Evolutionary conservation across 2,329 filamentous ascomycete genomes (phyloP).

Genomic region (Rugonectria rugulosa): DNA sequence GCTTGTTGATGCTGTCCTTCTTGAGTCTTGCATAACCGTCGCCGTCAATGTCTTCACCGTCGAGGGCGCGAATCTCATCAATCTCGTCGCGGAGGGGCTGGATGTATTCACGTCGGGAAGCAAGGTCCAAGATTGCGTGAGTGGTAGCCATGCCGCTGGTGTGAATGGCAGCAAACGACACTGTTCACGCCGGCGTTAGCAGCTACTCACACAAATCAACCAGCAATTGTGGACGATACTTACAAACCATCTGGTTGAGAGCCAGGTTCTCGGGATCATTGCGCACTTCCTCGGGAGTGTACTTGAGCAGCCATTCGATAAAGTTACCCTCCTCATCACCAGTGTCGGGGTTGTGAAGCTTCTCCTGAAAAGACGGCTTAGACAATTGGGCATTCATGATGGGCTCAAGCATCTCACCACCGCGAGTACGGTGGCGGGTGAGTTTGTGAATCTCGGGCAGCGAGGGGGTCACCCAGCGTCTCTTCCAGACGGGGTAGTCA

Average conservation of each 20-base stretch:
- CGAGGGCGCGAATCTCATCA: background rate
- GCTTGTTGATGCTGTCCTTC: conserved; percentile 18
- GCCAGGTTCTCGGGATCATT: conserved; percentile 15
- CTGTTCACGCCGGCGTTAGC: background rate
- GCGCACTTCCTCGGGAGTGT: conserved; percentile 14
- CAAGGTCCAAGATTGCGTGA: conserved; percentile 33
- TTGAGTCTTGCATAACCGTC: conserved; percentile 13
- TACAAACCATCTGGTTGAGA: conserved; percentile 19
- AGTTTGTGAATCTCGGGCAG: conserved; percentile 17
- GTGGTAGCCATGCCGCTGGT: conserved; percentile 29
- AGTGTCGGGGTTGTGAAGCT: conserved; percentile 8
- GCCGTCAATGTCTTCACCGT: conserved; percentile 15
- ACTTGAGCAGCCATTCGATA: conserved; percentile 20
- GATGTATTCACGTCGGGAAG: conserved; percentile 23
- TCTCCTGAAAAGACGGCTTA: conserved; percentile 19
- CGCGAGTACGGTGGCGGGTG: conserved; percentile 11
- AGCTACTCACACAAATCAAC: background rate
- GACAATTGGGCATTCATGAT: conserved; percentile 14
- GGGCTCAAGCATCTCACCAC: conserved; percentile 13
- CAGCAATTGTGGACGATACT: conserved; percentile 1
- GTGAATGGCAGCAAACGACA: conserved; percentile 24
- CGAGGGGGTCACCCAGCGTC: conserved; percentile 8
- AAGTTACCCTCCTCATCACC: conserved; percentile 21
- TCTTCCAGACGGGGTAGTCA: conserved; percentile 17
- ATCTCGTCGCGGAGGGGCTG: conserved; percentile 20